phyloP scores from a whole-genome alignment of 257 asterid species.

The Scutellaria baicalensis region DNA sequence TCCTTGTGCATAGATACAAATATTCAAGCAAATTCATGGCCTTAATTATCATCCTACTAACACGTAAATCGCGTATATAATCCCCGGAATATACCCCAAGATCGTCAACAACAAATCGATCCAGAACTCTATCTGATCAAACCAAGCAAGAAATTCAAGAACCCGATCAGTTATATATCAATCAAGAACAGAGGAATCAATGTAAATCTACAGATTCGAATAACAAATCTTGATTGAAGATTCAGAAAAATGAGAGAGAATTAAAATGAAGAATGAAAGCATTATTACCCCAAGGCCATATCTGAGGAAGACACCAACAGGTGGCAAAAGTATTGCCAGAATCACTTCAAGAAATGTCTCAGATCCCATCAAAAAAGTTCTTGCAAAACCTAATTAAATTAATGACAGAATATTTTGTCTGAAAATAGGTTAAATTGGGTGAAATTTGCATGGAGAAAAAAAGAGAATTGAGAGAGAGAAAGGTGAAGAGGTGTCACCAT shows the following conservation, averaged over 20 bases:
- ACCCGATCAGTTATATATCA: background rate
- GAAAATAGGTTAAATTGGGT: too few relatives aligned
- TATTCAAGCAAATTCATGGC: background rate
- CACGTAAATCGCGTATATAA: conserved; percentile 73
- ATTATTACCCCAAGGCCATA: conserved; percentile 85
- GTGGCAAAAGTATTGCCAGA: conserved; percentile 81
- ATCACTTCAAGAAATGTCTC: conserved; percentile 77
- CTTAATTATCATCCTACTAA: conserved; percentile 35
- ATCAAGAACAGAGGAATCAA: background rate
- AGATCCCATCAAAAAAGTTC: conserved; percentile 52
- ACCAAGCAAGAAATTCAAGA: background rate
- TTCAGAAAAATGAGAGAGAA: background rate
- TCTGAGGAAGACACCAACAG: conserved; percentile 90
- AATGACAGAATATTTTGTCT: too few relatives aligned
- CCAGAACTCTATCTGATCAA: conserved; percentile 78
- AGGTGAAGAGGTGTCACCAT: conserved; percentile 24
- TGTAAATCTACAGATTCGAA: background rate
- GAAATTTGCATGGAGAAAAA: background rate
- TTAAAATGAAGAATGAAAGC: background rate
- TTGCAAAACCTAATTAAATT: background rate
- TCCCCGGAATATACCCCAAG: conserved; percentile 84
- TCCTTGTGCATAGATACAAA: background rate
- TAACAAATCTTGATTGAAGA: background rate
- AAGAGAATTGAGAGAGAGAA: background rate
- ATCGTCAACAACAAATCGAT: conserved; percentile 71